Evolutionary conservation across 768 basidiomycete genomes (phyloP), one percentile per base, ranked within the genome.

Genomic region (Daedaleopsis nitida): DNA sequence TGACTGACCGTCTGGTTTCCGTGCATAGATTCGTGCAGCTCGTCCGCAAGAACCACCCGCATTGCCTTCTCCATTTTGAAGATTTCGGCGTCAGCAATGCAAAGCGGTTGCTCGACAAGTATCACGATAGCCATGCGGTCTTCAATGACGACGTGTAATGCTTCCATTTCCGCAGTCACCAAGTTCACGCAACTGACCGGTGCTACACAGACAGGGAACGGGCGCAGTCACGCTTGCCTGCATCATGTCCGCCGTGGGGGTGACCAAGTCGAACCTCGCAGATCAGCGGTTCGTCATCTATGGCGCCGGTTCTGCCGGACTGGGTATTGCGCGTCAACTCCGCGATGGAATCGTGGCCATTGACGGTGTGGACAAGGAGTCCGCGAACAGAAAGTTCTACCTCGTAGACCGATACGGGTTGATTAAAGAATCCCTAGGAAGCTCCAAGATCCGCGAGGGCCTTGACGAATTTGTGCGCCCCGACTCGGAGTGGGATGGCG

Each of bases 131-230:
- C 16, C 88, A 90, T 65, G 77, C 87, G 0, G 81, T 85, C 5
- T 89, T 94, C 79, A 95, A 94, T 69, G 93, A 94, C 65, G 92
- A 94, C 70, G 89, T 94, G 87, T 87, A 71, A 1, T 75, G 32
- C 14, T 43, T 49, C 32, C 27, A 50, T 57, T 52, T 7, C 27
- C 13, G 16, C n/a, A 10, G 39, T 13, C 5, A 19, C 24, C 24
- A 17, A 35, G 43, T 23, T 19, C 42, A 24, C 3, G 27, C n/a
- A n/a, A n/a, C 37, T 32, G 35, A 44, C 45, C 19, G 27, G 27
- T 7, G 50, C 27, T 38, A 16, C 49, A 14, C 62, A 89, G 87
- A 38, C 88, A 90, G 79, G 87, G 88, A 47, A 88, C 91, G 16
- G 87, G 91, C 23, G 86, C 89, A 0, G 89, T 92, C 35, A 87